phyloP scores from a whole-genome alignment of 345 rosid species.

The Microcos paniculata region DNA sequence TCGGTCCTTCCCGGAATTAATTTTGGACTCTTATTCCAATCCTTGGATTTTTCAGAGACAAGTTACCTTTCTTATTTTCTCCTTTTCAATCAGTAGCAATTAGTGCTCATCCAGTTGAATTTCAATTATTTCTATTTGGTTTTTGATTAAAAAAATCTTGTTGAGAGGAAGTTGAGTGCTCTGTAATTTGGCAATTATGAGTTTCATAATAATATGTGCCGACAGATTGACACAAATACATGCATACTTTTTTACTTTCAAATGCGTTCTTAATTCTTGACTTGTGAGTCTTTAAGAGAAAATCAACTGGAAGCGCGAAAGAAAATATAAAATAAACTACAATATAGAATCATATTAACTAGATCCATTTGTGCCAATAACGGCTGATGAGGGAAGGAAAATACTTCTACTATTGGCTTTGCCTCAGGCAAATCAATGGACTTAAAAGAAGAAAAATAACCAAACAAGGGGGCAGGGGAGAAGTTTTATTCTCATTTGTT shows the following conservation, averaged over 20 bases:
- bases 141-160: neutral
- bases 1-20: slow-evolving; percentile 18
- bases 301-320: neutral
- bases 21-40: neutral
- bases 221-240: neutral
- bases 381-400: neutral
- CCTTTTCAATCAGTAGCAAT: neutral
- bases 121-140: neutral
- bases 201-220: neutral
- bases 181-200: neutral
- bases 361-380: neutral
- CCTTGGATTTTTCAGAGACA: neutral
- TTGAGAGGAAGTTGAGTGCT: neutral
- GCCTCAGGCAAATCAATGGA: neutral
- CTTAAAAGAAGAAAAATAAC: neutral
- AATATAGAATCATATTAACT: neutral
- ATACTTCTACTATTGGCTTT: neutral
- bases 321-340: neutral
- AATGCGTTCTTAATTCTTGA: neutral
- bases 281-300: neutral
- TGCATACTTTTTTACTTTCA: neutral
- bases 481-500: neutral
- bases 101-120: neutral
- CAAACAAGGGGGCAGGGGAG: neutral
- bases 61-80: neutral